Percentiles rank a stretch among this genome's conserved stretches.
Evolutionary conservation across 202 grass and related monocot species (phyloP).

Genomic region (Carex sylvatica): DNA sequence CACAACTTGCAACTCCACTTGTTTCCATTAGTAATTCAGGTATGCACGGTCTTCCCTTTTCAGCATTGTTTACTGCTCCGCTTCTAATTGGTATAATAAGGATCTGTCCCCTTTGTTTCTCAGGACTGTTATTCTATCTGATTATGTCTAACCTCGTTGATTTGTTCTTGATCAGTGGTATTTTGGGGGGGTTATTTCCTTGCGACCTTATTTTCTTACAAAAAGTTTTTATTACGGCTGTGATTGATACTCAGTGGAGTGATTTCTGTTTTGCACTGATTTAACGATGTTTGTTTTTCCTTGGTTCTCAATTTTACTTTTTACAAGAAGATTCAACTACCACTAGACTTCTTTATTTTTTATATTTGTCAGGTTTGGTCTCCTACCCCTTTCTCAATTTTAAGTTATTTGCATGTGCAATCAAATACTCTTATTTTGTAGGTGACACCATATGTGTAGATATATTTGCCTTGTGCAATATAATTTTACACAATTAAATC

Average conservation of each 20-base stretch:
- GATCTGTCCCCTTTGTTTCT: background rate
- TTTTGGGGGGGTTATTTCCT: background rate
- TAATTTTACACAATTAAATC: too few species aligned
- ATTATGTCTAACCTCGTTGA: background rate
- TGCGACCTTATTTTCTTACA: background rate
- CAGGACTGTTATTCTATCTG: too few species aligned
- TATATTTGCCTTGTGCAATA: too few species aligned
- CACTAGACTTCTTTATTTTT: background rate
- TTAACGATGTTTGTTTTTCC: background rate
- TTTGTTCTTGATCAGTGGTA: background rate
- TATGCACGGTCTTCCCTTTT: background rate
- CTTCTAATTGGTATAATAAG: background rate
- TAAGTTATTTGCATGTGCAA: background rate
- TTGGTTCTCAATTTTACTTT: background rate
- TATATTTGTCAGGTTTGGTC: slow-evolving; percentile 7
- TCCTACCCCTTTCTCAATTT: background rate
- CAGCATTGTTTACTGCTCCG: background rate
- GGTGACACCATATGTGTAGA: too few species aligned
- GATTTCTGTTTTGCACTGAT: background rate
- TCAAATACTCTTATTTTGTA: too few species aligned
- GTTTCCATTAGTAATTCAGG: background rate
- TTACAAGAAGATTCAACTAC: background rate
- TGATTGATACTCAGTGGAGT: background rate
- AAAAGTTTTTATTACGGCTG: background rate
- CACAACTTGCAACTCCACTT: background rate